Evolutionary conservation across 1,284 basidiomycete genomes (phyloP).

Genomic region (Papiliotrema fonsecae): DNA sequence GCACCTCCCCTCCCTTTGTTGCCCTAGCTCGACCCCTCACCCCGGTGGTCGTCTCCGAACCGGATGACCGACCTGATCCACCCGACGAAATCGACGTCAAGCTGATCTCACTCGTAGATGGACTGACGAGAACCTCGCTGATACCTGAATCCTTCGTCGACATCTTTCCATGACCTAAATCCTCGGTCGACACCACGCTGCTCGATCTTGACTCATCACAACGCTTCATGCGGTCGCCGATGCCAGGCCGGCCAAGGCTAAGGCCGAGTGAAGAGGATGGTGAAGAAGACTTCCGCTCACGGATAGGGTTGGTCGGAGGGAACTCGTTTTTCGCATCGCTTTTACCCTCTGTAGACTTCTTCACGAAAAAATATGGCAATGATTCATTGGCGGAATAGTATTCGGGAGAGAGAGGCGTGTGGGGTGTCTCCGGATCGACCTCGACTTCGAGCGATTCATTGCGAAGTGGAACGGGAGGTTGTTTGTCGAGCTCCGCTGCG

Average conservation of each 20-base stretch:
- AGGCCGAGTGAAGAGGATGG: neutral
- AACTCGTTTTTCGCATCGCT: neutral
- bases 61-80: neutral
- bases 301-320: neutral
- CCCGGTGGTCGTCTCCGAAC: neutral
- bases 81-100: neutral
- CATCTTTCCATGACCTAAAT: neutral
- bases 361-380: too few species aligned
- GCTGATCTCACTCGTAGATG: neutral
- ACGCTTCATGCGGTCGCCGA: neutral
- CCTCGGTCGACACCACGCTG: neutral
- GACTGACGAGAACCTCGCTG: conserved; percentile 1
- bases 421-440: neutral
- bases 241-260: neutral
- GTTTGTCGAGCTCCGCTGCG: neutral
- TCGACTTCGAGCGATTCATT: neutral
- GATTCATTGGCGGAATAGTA: neutral
- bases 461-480: neutral
- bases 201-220: neutral
- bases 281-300: neutral
- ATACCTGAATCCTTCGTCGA: neutral
- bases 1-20: neutral
- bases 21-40: neutral
- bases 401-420: neutral
- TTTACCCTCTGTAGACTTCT: neutral